Conservation (phyloP, 2,329 filamentous ascomycete species). For the Scedosporium aurantiacum region DNA sequence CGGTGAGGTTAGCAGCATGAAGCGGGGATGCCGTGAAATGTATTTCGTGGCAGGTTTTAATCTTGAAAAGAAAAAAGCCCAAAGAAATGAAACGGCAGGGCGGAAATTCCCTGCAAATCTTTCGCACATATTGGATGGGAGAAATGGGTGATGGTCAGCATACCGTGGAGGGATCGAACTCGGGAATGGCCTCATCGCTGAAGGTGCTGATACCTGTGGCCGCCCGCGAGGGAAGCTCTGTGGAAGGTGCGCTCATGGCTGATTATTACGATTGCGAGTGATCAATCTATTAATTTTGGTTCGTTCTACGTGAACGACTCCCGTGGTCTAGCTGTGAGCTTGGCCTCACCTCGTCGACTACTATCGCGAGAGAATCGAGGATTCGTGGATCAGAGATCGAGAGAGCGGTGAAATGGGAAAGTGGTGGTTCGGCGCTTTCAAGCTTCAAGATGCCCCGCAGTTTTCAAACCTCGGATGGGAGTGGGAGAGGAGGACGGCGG, state of each 20-base stretch:
- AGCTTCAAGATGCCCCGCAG: neutral
- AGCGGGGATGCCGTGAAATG: neutral
- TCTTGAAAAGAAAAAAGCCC: neutral
- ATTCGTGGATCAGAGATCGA: neutral
- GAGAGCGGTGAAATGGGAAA: neutral
- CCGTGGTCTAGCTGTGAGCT: neutral
- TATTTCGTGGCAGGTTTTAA: neutral
- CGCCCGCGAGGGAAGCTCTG: conserved; percentile 33
- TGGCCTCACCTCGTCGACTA: too few species aligned
- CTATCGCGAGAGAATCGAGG: neutral
- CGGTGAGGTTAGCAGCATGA: neutral
- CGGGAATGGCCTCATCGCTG: conserved; percentile 48
- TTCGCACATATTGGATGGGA: neutral
- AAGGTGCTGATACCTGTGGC: conserved; percentile 32
- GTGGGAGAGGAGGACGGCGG: neutral
- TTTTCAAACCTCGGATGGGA: neutral
- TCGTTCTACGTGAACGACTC: neutral
- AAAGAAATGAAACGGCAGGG: too few species aligned
- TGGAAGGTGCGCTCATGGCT: conserved; percentile 11
- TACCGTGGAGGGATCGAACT: conserved; percentile 47
- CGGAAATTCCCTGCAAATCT: too few species aligned
- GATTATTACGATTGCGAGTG: neutral
- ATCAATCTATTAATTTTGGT: neutral
- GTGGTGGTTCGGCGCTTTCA: neutral
- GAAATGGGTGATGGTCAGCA: conserved; percentile 16